Evolutionary conservation across 306 rosid genomes (phyloP).

Genomic region (Dalbergia oliveri): DNA sequence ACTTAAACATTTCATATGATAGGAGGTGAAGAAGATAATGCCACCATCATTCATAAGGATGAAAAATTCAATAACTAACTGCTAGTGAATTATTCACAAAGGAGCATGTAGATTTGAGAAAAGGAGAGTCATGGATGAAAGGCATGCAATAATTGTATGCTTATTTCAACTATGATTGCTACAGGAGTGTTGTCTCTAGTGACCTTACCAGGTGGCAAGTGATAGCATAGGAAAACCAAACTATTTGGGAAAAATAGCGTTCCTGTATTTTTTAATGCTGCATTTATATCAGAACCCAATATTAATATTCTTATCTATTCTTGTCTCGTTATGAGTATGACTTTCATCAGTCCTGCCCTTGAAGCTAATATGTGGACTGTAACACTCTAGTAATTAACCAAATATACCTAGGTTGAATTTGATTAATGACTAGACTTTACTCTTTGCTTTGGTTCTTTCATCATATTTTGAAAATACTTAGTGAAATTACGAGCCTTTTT

Average conservation of each 20-base stretch:
- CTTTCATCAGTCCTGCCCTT: constrained; percentile 51
- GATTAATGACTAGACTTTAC: too few relatives aligned
- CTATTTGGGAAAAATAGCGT: not conserved
- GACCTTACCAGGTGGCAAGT: constrained; percentile 34
- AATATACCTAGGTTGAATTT: too few relatives aligned
- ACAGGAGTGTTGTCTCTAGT: constrained; percentile 48
- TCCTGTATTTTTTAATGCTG: constrained; percentile 35
- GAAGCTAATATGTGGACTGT: constrained; percentile 56
- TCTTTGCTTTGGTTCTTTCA: too few relatives aligned
- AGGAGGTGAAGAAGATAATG: constrained; percentile 53
- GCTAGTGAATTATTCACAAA: constrained; percentile 43
- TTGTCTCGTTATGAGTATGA: constrained; percentile 55
- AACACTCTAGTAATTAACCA: too few relatives aligned
- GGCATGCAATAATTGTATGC: constrained; percentile 32
- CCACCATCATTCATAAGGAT: constrained; percentile 23
- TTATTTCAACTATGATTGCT: constrained; percentile 49
- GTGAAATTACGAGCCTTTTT: too few relatives aligned
- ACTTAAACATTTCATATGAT: not conserved
- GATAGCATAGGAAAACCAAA: not conserved
- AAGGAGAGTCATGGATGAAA: constrained; percentile 57
- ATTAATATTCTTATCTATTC: constrained; percentile 52
- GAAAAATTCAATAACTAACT: constrained; percentile 38
- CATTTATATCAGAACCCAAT: constrained; percentile 47
- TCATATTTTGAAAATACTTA: too few relatives aligned
- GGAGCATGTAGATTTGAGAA: constrained; percentile 30